Evolutionary conservation across 2,329 filamentous ascomycete genomes (phyloP).

Genomic region (Ramularia endophylla): DNA sequence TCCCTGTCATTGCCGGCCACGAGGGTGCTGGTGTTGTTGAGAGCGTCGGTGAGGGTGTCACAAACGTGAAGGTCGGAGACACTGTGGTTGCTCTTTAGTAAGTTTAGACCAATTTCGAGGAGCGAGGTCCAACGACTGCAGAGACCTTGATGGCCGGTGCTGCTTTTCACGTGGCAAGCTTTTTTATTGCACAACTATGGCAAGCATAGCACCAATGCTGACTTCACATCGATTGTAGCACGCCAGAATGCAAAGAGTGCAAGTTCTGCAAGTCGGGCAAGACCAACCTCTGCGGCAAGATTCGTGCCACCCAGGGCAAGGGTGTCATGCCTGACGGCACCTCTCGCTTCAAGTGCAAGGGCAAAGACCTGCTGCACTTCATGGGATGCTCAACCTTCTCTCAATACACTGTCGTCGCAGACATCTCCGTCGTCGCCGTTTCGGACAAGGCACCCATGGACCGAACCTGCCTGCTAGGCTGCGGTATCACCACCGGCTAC

Average conservation of each 20-base stretch:
- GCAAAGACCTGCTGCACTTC: constrained; percentile 93
- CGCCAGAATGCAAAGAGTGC: constrained; percentile 94
- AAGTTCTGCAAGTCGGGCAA: constrained; percentile 99
- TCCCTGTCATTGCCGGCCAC: constrained; percentile 83
- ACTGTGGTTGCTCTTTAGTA: constrained; percentile 86
- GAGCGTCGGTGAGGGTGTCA: constrained; percentile 91
- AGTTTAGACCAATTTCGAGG: constrained; percentile 26
- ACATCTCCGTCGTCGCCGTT: constrained; percentile 95
- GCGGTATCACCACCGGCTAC: constrained; percentile 98
- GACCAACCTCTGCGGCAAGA: constrained; percentile 99
- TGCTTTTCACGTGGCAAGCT: not conserved
- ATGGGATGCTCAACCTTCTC: constrained; percentile 99
- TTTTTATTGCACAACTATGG: not conserved
- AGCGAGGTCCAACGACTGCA: constrained; percentile 1
- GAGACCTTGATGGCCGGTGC: constrained; percentile 12
- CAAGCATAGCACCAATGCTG: constrained; percentile 8
- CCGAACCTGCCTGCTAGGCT: constrained; percentile 90
- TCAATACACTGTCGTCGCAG: constrained; percentile 96
- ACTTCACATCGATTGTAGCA: constrained; percentile 50
- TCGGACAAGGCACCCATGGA: constrained; percentile 90
- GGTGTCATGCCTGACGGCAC: constrained; percentile 98
- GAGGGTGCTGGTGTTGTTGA: constrained; percentile 90
- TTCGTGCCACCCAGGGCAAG: constrained; percentile 90
- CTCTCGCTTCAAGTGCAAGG: constrained; percentile 88
- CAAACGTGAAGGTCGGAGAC: constrained; percentile 88